These are phyloP conservation scores for Vanrija sp. DNA, from an alignment of 1,284 basidiomycete genomes.

Conservation along the genomic window DNA sequence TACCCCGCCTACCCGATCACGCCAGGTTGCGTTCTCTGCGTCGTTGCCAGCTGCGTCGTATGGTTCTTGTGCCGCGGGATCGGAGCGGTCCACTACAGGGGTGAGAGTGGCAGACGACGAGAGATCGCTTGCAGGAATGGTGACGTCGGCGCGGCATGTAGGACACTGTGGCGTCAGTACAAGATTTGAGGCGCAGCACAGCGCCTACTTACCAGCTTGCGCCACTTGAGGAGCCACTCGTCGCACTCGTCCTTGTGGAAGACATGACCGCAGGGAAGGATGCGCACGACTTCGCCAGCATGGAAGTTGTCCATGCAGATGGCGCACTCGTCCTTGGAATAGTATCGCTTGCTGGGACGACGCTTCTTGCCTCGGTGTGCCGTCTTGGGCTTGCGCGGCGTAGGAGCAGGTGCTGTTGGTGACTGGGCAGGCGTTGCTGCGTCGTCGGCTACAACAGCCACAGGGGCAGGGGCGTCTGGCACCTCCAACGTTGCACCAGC, in stretches of 20 bases:
- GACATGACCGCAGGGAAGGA: conserved; percentile 84
- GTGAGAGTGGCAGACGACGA: conserved; percentile 16
- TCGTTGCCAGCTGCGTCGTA: background rate
- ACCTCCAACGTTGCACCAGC: no score
- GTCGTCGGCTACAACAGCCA: background rate
- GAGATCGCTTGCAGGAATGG: conserved; percentile 53
- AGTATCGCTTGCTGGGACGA: conserved; percentile 30
- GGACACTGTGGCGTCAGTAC: conserved; percentile 60
- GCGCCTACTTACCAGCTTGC: conserved; percentile 67
- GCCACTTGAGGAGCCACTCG: conserved; percentile 80
- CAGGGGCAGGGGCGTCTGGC: background rate
- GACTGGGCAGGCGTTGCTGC: background rate
- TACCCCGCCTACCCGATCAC: background rate
- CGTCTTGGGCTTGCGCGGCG: background rate
- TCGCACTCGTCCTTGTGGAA: conserved; percentile 69
- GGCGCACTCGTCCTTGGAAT: conserved; percentile 65
- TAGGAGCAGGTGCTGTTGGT: no score
- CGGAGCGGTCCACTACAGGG: conserved; percentile 12
- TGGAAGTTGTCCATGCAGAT: conserved; percentile 83
- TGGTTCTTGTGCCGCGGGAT: background rate
- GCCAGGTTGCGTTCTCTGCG: background rate
- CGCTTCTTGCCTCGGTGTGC: conserved; percentile 10
- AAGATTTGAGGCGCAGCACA: background rate
- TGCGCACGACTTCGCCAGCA: conserved; percentile 77
- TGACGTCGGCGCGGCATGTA: conserved; percentile 82